A percentile compares a stretch with the other conserved stretches of the same genome.
These are phyloP conservation scores for Fomitopsis betulina DNA, from an alignment of 1,284 basidiomycete genomes.

Conservation along the genomic window DNA sequence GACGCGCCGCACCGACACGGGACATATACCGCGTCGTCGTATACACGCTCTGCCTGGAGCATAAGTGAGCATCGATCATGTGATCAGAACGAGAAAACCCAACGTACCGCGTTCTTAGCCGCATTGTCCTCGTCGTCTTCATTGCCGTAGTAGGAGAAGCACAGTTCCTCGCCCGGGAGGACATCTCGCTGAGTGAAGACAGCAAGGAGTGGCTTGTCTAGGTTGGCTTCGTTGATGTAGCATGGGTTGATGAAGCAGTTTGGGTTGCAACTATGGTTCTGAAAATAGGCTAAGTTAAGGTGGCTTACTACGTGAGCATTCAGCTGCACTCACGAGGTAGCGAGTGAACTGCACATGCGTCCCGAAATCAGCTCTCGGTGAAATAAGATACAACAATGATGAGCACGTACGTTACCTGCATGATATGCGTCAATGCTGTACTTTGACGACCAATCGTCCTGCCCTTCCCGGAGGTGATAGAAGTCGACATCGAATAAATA, in stretches of 20 bases:
- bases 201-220: slow-evolving; percentile 46
- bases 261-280: slow-evolving; percentile 91
- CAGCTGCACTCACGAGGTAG: slow-evolving; percentile 45
- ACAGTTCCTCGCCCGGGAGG: slow-evolving; percentile 67
- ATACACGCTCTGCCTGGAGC: neutral
- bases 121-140: slow-evolving; percentile 36
- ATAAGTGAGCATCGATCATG: neutral
- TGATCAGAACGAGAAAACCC: slow-evolving; percentile 2
- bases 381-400: neutral
- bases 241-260: slow-evolving; percentile 73
- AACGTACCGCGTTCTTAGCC: slow-evolving; percentile 18
- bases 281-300: neutral
- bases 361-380: slow-evolving; percentile 10
- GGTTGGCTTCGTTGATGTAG: slow-evolving; percentile 46
- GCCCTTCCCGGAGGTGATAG: slow-evolving; percentile 49
- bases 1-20: slow-evolving; percentile 48
- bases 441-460: slow-evolving; percentile 26
- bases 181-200: slow-evolving; percentile 72
- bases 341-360: slow-evolving; percentile 54
- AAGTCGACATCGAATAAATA: slow-evolving; percentile 86
- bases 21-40: slow-evolving; percentile 43
- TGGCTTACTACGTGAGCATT: too few relatives aligned
- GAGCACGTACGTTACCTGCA: slow-evolving; percentile 73
- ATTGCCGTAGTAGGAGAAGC: slow-evolving; percentile 74
- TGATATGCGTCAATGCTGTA: slow-evolving; percentile 83